Conservation (phyloP, 306 rosid species). For the Chamaecrista fasciculata region DNA sequence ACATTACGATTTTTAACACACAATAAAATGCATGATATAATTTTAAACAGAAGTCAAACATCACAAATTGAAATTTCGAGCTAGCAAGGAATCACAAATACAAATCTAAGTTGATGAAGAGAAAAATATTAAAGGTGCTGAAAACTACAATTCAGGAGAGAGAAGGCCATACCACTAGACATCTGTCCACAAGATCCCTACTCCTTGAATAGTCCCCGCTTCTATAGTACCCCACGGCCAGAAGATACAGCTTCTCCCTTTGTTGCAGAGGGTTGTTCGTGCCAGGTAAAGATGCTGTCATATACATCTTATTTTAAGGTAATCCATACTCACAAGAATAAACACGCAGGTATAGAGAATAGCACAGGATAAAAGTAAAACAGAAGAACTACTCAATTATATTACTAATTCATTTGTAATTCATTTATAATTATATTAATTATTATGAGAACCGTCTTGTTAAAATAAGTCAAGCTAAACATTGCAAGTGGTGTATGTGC, state of each 20-base stretch:
- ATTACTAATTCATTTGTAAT: neutral
- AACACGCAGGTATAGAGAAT: neutral
- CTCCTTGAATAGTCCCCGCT: conserved; percentile 68
- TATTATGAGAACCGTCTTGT: neutral
- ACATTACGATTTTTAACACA: neutral
- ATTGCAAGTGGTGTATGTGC: neutral
- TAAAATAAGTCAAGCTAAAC: neutral
- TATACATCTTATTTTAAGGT: neutral
- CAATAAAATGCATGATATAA: conserved; percentile 3
- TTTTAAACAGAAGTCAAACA: conserved; percentile 1
- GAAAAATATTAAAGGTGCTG: neutral
- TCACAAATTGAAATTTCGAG: neutral
- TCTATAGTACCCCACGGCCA: conserved; percentile 76
- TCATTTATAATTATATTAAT: too few relatives aligned
- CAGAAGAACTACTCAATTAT: neutral
- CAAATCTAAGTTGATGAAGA: neutral
- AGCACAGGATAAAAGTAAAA: neutral
- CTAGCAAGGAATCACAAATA: neutral
- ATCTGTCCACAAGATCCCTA: conserved; percentile 66
- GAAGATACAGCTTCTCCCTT: conserved; percentile 88
- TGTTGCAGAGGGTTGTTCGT: conserved; percentile 50
- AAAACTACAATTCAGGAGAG: neutral
- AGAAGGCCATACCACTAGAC: conserved; percentile 56
- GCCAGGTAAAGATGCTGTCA: conserved; percentile 66
- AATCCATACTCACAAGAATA: neutral